phyloP scores from a whole-genome alignment of 495 filamentous ascomycete genomes.

The Bathelium albidoporum region DNA sequence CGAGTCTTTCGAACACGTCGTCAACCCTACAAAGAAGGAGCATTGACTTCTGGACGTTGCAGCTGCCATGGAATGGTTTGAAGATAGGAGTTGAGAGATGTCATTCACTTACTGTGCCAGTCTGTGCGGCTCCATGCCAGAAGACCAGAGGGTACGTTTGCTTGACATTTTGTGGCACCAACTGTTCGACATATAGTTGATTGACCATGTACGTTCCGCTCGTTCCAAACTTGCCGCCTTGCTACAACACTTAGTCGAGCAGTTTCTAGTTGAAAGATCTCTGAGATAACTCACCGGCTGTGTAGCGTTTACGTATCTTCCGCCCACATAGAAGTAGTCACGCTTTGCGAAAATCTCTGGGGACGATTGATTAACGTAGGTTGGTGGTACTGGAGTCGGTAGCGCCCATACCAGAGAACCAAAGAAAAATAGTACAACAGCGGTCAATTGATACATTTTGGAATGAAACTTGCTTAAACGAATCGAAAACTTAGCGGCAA shows the following conservation, averaged over 20 bases:
- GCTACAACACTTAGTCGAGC: not conserved
- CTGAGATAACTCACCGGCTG: not conserved
- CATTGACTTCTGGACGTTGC: no score
- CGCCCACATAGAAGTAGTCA: not conserved
- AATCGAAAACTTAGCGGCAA: no score
- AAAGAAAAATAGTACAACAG: not conserved
- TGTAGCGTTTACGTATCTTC: not conserved
- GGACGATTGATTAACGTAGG: not conserved
- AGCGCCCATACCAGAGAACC: not conserved
- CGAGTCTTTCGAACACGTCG: no score
- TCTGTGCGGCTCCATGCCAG: constrained; percentile 1
- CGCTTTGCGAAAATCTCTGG: not conserved
- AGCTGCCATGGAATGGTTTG: no score
- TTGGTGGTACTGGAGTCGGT: not conserved
- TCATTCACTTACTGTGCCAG: not conserved
- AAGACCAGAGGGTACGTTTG: not conserved
- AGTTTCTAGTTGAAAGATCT: not conserved
- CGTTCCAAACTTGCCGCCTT: not conserved
- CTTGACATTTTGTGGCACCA: not conserved
- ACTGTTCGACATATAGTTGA: not conserved
- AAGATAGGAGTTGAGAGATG: not conserved
- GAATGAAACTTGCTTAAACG: not conserved
- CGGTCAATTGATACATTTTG: not conserved
- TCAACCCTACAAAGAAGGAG: no score
- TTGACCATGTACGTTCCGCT: not conserved